Base-by-base conservation (phyloP, 495 filamentous ascomycete species). In the Chaetomium cochliodes region DNA sequence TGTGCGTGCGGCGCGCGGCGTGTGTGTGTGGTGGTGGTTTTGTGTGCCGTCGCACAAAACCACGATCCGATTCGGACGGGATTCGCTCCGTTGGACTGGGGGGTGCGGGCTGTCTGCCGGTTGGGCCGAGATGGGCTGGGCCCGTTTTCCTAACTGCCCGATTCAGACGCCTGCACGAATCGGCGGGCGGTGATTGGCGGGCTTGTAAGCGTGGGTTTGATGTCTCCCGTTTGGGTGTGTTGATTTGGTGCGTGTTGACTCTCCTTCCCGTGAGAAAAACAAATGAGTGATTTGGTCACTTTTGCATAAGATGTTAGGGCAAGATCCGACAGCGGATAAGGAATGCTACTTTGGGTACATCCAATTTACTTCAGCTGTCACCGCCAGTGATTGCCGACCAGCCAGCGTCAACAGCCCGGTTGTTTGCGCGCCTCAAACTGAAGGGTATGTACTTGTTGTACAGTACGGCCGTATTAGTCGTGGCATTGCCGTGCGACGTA, bases 141-240 rank as follows among this genome's bases (percentile, higher is more conserved):
- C 5, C 33, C 41, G 22, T 33, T 59, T 49, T 60, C 44, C 33
- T 26, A 33, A 62, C 49, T 62, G 37, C 59, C 59, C 59, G 49
- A 62, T 62, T 23, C 47, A 62, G 59, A 53, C 59, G 30, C 20
- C 11, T 52, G 59, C 59, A 30, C 16, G 33, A 53, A 53, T 18
- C 15, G 22, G 49, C 30, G 59, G 49, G 5, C 33, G 25, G 20
- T 62, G 59, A 62, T 62, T 62, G 59, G 59, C 18, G 47, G 12
- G 47, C 12, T 26, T 39, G 30, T 11, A 23, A 41, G 30, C 25
- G 58, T 13, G 25, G 25, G 9, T 28, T 26, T 39, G 18, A 9
- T 46, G n/a, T 28, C 9, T 25, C 44, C 30, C 15, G 42, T 46
- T 5, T 22, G 26, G 23, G 23, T 11, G 33, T 37, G 33, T 37